A percentile compares a stretch with the other conserved stretches of the same genome.
These are phyloP conservation scores for Aureobasidium sp. DNA, from an alignment of 2,329 filamentous ascomycete genomes.

Conservation along the genomic window DNA sequence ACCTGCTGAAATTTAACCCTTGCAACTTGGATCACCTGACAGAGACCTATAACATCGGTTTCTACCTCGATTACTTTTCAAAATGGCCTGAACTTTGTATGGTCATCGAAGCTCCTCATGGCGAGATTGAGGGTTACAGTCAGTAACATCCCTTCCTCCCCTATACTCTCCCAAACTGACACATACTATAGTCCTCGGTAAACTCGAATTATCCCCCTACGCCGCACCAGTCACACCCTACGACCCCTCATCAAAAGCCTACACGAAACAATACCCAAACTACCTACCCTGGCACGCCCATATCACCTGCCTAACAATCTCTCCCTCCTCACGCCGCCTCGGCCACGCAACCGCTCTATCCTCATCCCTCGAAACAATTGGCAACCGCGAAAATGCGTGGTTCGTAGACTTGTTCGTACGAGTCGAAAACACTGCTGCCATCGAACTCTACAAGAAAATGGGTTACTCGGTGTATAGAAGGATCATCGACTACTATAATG, in stretches of 20 bases:
- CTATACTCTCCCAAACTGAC: background rate
- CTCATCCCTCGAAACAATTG: constrained; percentile 70
- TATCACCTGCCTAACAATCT: constrained; percentile 90
- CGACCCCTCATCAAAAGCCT: constrained; percentile 40
- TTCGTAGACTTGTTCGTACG: constrained; percentile 95
- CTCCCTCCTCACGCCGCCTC: constrained; percentile 73
- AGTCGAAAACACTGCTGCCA: constrained; percentile 77
- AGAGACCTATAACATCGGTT: constrained; percentile 90
- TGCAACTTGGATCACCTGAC: constrained; percentile 95
- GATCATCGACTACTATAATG: constrained; percentile 87
- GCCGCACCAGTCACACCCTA: constrained; percentile 65
- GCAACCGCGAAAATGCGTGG: constrained; percentile 77
- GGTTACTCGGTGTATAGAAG: constrained; percentile 86
- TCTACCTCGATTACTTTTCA: constrained; percentile 92
- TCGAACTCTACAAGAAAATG: constrained; percentile 80
- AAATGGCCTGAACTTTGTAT: constrained; percentile 95
- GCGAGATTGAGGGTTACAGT: constrained; percentile 95
- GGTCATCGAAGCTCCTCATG: constrained; percentile 75
- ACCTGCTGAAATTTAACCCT: constrained; percentile 82
- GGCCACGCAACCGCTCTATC: constrained; percentile 81
- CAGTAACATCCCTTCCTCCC: constrained; percentile 27
- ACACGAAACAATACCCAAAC: constrained; percentile 43
- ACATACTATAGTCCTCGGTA: constrained; percentile 70
- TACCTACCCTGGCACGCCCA: constrained; percentile 99
- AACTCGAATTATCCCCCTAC: constrained; percentile 72